Evolutionary conservation across 2,329 filamentous ascomycete species (phyloP), one percentile per base, ranked within the genome.

Genomic region (Arthrinium phaeospermum): DNA sequence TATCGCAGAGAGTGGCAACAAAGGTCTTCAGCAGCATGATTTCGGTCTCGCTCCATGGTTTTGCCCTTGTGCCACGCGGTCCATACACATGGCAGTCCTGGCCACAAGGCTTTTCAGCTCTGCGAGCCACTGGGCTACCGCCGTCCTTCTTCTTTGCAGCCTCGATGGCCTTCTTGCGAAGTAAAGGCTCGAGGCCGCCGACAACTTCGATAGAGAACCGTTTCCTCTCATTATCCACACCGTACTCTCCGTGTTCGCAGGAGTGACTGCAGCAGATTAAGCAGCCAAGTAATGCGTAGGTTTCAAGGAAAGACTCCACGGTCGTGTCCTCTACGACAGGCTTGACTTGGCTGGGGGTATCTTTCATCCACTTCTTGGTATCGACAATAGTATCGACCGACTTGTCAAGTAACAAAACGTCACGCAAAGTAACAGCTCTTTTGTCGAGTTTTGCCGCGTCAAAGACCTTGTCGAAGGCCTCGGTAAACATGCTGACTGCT

Each of bases 231-330:
- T 88, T 87, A 69, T 87, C 86, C 8, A 81, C 78, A 71, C 89
- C 86, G 70, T 89, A 90, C 71, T 90, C 88, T 67, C 89, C 89
- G 74, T 91, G 89, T 76, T 91, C 89, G 73, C 89, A 91, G 16
- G 88, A 89, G 77, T 90, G 86, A 69, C 87, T 87, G 76, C 85
- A 88, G 79, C 89, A 91, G 70, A 90, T 86, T n/a, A 89, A 80
- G 75, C 89, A 91, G 16, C 87, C 87, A 22, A 91, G 82, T 13
- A 88, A 83, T 45, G 85, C 85, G 76, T 90, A 89, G 1, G 87
- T 90, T 68, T 87, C 86, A 34, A 91, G 77, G 47, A 85, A 84
- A 30, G 83, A 83, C 75, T 89, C 86, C 16, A 86, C 83, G 79
- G 82, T 68, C 78, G 78, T 77, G 67, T 80, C 78, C 51, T 80